Conservation (phyloP, 2,329 filamentous ascomycete genomes). For the Chaetomium globosum region DNA sequence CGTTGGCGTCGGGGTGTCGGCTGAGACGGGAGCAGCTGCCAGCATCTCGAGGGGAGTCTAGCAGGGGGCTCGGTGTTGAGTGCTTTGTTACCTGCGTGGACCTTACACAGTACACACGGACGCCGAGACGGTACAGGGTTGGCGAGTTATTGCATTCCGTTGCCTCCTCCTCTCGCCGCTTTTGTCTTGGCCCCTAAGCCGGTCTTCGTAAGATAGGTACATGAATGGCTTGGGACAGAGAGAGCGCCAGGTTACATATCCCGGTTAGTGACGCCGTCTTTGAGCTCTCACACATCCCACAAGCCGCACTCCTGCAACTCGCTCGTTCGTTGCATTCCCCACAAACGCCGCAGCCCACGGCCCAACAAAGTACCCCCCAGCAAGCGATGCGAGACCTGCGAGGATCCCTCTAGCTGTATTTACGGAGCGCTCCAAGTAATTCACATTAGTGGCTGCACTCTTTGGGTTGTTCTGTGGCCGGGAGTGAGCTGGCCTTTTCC, state of each 20-base stretch:
- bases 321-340: constrained; percentile 23
- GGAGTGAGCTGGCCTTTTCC: constrained; percentile 24
- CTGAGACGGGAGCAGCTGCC: background rate
- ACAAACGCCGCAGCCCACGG: constrained; percentile 25
- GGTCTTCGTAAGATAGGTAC: background rate
- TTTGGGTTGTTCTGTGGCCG: constrained; percentile 30
- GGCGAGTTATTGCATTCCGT: background rate
- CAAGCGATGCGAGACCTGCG: constrained; percentile 32
- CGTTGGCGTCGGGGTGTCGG: background rate
- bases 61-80: background rate
- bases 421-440: constrained; percentile 27
- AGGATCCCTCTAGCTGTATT: constrained; percentile 27
- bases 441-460: constrained; percentile 28
- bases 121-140: background rate
- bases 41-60: constrained; percentile 7
- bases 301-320: constrained; percentile 12
- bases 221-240: background rate
- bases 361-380: constrained; percentile 27
- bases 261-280: constrained; percentile 14
- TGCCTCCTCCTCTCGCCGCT: background rate
- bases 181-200: background rate
- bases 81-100: constrained; percentile 6
- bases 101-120: background rate
- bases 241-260: constrained; percentile 1
- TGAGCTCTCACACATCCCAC: constrained; percentile 21